These are phyloP conservation scores for Metschnikowia lochheadii DNA, from an alignment of 805 yeast genomes.

Conservation along the genomic window DNA sequence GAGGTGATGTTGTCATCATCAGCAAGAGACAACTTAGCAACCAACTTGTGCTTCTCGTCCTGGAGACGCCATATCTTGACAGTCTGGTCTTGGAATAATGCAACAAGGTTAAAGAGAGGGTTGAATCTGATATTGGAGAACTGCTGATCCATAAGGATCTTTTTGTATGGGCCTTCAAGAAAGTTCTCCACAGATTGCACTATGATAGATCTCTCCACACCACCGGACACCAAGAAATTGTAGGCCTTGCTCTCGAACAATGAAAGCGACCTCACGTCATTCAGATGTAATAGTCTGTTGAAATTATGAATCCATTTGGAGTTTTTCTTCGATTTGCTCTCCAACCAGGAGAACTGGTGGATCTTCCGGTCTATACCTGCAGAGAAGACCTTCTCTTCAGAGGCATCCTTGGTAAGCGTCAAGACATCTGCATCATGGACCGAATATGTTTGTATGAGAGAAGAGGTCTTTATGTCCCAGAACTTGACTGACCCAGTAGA, in stretches of 20 bases:
- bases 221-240: conserved; percentile 74
- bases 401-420: conserved; percentile 57
- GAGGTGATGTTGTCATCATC: conserved; percentile 79
- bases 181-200: conserved; percentile 65
- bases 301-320: conserved; percentile 72
- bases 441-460: conserved; percentile 75
- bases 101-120: conserved; percentile 47
- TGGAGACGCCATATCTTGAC: conserved; percentile 75
- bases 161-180: conserved; percentile 65
- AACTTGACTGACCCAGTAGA: conserved; percentile 91
- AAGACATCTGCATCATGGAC: conserved; percentile 91
- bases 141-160: conserved; percentile 62
- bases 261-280: conserved; percentile 77
- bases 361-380: conserved; percentile 95
- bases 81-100: conserved; percentile 78
- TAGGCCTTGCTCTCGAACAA: conserved; percentile 65
- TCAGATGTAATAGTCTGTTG: conserved; percentile 77
- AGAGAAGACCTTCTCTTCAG: conserved; percentile 65
- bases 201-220: conserved; percentile 70
- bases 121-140: conserved; percentile 49
- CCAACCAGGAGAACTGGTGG: conserved; percentile 58
- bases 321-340: conserved; percentile 20
- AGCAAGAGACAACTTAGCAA: conserved; percentile 58
- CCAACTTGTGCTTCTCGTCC: conserved; percentile 48
- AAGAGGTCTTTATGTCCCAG: conserved; percentile 80